Conservation (phyloP, 192 early-diverging fungal genomes). For the Mortierella hygrophila region DNA sequence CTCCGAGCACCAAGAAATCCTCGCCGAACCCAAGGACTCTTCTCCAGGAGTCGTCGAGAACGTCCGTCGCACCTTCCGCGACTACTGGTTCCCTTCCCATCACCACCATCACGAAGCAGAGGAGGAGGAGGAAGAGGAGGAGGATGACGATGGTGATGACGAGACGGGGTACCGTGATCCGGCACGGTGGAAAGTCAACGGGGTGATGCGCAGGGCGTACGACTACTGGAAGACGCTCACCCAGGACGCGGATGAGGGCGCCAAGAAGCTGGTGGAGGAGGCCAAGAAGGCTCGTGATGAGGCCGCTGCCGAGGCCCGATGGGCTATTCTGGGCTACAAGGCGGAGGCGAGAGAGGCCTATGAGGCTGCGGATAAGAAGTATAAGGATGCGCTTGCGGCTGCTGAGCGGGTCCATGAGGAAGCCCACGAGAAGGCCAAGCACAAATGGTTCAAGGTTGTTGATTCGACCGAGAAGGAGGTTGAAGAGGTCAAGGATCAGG, state of each 20-base stretch:
- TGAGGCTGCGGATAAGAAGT: conserved; percentile 41
- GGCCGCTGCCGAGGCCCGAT: conserved; percentile 37
- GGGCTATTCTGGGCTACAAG: conserved; percentile 45
- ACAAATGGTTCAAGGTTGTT: conserved; percentile 44
- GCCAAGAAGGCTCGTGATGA: conserved; percentile 42
- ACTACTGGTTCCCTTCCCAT: conserved; percentile 40
- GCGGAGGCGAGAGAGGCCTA: conserved; percentile 38
- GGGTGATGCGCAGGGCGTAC: conserved; percentile 38
- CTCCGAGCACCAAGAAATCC: conserved; percentile 39
- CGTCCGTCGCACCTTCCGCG: conserved; percentile 31
- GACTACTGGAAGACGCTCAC: conserved; percentile 54
- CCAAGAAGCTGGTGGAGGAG: conserved; percentile 35
- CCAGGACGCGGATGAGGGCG: conserved; percentile 33
- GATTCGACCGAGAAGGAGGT: conserved; percentile 53
- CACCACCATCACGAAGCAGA: conserved; percentile 1
- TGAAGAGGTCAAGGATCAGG: conserved; percentile 32
- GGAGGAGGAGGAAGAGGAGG: neutral
- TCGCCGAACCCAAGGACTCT: conserved; percentile 21
- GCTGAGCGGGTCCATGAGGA: conserved; percentile 46
- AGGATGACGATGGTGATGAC: conserved; percentile 20
- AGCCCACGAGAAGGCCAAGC: conserved; percentile 45
- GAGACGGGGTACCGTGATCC: conserved; percentile 15
- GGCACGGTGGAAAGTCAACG: conserved; percentile 21
- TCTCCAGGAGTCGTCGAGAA: conserved; percentile 34
- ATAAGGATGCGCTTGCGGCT: conserved; percentile 30